phyloP scores from a whole-genome alignment of 2,329 filamentous ascomycete genomes.

The Ophiostoma montium region DNA sequence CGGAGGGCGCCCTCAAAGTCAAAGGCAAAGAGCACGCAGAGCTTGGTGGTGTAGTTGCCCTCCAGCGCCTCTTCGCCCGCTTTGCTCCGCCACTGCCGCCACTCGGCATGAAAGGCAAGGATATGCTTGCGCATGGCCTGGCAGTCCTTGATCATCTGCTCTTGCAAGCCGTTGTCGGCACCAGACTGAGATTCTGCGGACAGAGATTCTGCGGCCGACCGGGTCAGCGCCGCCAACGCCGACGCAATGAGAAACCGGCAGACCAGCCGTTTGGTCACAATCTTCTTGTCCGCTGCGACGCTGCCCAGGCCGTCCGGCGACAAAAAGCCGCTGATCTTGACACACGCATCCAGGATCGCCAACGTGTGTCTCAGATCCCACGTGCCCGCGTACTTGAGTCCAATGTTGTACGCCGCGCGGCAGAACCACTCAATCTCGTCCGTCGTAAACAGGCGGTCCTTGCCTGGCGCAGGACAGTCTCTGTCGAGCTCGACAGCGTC shows the following conservation, averaged over 20 bases:
- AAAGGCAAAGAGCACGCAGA: slow-evolving; percentile 55
- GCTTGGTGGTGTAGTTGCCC: slow-evolving; percentile 36
- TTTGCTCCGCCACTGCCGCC: slow-evolving; percentile 26
- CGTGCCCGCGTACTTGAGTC: slow-evolving; percentile 41
- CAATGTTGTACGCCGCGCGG: slow-evolving; percentile 67
- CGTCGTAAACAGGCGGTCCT: slow-evolving; percentile 39
- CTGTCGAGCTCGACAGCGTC: slow-evolving; percentile 28
- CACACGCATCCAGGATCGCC: slow-evolving; percentile 40
- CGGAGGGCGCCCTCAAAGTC: slow-evolving; percentile 64
- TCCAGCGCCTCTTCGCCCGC: slow-evolving; percentile 21
- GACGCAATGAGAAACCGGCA: slow-evolving; percentile 55
- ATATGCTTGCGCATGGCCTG: slow-evolving; percentile 45
- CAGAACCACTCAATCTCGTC: slow-evolving; percentile 73
- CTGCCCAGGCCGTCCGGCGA: slow-evolving; percentile 26
- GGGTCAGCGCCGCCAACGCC: slow-evolving; percentile 35
- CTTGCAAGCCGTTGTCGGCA: slow-evolving; percentile 24
- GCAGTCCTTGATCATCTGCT: slow-evolving; percentile 46
- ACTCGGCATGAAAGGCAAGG: slow-evolving; percentile 36
- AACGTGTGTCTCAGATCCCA: slow-evolving; percentile 42
- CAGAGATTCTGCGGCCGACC: slow-evolving; percentile 16
- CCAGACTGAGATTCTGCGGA: slow-evolving; percentile 25
- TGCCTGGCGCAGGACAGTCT: slow-evolving; percentile 23
- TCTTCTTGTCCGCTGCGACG: slow-evolving; percentile 18
- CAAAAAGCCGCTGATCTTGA: slow-evolving; percentile 33
- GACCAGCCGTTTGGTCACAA: slow-evolving; percentile 46